These are phyloP conservation scores for Smittium mucronatum DNA, from an alignment of 371 early-diverging fungal species.

Conservation along the genomic window DNA sequence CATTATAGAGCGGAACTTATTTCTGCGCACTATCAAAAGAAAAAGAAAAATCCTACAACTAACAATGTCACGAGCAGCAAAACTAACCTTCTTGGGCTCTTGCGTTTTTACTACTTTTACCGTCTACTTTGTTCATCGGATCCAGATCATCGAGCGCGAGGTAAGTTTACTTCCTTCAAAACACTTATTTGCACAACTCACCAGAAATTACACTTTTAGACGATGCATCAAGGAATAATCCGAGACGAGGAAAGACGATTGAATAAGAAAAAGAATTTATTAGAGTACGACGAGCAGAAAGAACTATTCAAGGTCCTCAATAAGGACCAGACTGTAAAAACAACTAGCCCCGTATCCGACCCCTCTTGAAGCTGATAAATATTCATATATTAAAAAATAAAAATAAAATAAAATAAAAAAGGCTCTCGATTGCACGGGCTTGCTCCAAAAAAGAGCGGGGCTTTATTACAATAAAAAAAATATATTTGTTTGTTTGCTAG, in stretches of 20 bases:
- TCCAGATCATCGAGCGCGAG: slow-evolving; percentile 25
- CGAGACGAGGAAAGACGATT: slow-evolving; percentile 29
- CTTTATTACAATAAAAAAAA: too few species aligned
- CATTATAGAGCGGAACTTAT: too few species aligned
- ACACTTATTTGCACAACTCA: too few species aligned
- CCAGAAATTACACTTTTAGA: too few species aligned
- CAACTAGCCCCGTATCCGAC: neutral
- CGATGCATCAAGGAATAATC: slow-evolving; percentile 31
- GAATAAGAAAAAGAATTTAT: slow-evolving; percentile 27
- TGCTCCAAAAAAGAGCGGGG: too few species aligned
- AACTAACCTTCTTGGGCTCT: slow-evolving; percentile 28
- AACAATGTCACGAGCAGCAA: slow-evolving; percentile 29
- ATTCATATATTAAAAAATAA: too few species aligned
- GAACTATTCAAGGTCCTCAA: slow-evolving; percentile 24
- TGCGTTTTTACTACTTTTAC: slow-evolving; percentile 25
- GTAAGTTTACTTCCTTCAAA: neutral
- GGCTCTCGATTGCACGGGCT: too few species aligned
- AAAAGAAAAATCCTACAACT: too few species aligned
- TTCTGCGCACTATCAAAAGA: too few species aligned
- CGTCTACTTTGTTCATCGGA: slow-evolving; percentile 29
- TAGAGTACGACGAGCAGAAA: slow-evolving; percentile 27
- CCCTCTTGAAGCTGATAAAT: too few species aligned
- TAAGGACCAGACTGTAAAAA: slow-evolving; percentile 17
- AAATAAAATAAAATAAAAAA: too few species aligned
- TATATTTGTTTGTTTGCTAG: too few species aligned